phyloP scores from a whole-genome alignment of 2,329 filamentous ascomycete genomes.

The Cadophora gregata region DNA sequence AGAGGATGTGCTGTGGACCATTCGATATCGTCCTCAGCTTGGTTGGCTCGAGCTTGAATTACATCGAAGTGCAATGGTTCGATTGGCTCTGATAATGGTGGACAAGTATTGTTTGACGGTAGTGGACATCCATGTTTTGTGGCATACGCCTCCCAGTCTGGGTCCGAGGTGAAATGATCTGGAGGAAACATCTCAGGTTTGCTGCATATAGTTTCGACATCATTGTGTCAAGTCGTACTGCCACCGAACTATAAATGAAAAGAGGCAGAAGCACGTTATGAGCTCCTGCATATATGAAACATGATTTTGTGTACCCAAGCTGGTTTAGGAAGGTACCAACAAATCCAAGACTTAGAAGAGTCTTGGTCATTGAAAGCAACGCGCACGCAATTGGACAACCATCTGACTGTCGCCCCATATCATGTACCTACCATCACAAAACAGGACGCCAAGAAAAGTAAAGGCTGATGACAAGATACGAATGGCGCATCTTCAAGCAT shows the following conservation, averaged over 20 bases:
- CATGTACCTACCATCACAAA: no score
- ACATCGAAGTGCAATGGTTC: constrained; percentile 1
- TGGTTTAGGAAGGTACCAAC: constrained; percentile 1
- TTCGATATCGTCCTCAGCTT: not conserved
- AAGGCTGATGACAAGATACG: no score
- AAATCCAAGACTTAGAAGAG: not conserved
- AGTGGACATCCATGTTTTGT: not conserved
- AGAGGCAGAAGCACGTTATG: not conserved
- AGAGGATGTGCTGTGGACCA: not conserved
- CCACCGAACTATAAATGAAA: no score
- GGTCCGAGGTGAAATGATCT: not conserved
- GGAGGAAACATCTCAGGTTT: not conserved
- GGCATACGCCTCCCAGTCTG: constrained; percentile 10
- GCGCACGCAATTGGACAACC: not conserved
- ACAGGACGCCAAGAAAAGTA: no score
- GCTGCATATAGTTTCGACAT: not conserved
- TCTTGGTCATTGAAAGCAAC: not conserved
- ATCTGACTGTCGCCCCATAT: not conserved
- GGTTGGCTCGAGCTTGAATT: not conserved
- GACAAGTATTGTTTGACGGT: not conserved
- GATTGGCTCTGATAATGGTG: not conserved
- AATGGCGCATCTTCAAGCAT: no score
- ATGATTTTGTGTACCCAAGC: not conserved
- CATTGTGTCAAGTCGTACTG: not conserved
- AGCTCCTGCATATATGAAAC: constrained; percentile 7